Evolutionary conservation across 768 basidiomycete genomes (phyloP), one percentile per base, ranked within the genome.

Genomic region (Agrocybe chaxingu): DNA sequence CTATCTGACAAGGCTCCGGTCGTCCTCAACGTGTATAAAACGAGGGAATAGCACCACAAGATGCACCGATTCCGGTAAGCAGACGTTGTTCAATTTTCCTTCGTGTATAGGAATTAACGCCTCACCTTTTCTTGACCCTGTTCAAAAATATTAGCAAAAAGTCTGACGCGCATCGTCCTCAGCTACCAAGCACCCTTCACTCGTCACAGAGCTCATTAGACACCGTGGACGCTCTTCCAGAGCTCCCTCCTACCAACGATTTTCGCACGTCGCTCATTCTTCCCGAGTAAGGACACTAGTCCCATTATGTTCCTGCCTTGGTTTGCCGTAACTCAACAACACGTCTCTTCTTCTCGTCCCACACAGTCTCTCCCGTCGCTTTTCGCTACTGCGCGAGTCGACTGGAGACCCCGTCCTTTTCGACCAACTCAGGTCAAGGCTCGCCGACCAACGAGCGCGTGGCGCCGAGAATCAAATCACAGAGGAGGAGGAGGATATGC

Each of bases 11-110:
- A 52, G 62, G 56, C 54, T 60, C 51, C 47, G 51, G 47, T 55
- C 53, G 56, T 50, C 58, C 57, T 49, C 75, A 85, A 81, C 87
- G 85, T 88, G 86, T 80, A 75, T 70, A 71, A 81, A 81, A 75
- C 79, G 79, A 84, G 82, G 78, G 62, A 54, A 57, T 53, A 59
- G 56, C 39, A 50, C 43, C 48, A 45, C 58, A 67, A 62, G 65
- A 90, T 92, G 89, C 73, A 87, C 76, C 86, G 85, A 62, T 87
- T 91, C 71, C 89, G 89, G 89, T 89, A 76, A 73, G 87, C 65
- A 54, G 52, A 48, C 52, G 52, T 62, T 63, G 57, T 51, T 41
- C 42, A 51, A 33, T 52, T 45, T 38, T 51, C 50, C 47, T 59
- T 53, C 51, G 51, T 56, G 5, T 24, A 24, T 24, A 3, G 24